Conservation (phyloP, 116 monocot species). For the Posidonia oceanica region DNA sequence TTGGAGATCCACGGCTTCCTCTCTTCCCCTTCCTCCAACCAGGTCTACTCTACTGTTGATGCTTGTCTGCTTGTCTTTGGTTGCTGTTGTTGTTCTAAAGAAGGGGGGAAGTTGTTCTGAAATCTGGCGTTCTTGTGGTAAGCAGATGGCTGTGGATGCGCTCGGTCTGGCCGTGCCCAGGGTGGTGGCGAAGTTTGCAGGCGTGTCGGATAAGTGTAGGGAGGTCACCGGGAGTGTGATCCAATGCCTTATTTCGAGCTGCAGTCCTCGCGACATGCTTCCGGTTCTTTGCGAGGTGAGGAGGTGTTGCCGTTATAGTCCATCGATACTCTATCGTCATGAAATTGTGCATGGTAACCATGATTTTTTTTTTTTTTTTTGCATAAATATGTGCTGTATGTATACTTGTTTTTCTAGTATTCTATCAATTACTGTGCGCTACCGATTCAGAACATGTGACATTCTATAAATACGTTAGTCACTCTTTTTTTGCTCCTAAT, state of each 20-base stretch:
- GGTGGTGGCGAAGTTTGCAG: slow-evolving; percentile 45
- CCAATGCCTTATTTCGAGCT: slow-evolving; percentile 30
- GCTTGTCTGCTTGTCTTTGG: not conserved
- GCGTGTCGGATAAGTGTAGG: slow-evolving; percentile 42
- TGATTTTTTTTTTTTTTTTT: too few species aligned
- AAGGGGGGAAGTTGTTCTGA: not conserved
- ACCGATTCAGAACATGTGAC: too few species aligned
- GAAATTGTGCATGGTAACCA: not conserved
- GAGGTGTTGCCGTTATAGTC: not conserved
- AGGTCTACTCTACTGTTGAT: slow-evolving; percentile 15
- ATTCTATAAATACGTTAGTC: too few species aligned
- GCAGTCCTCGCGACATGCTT: slow-evolving; percentile 75
- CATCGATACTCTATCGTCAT: not conserved
- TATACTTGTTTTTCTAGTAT: not conserved
- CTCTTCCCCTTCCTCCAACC: slow-evolving; percentile 28
- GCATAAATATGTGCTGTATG: not conserved
- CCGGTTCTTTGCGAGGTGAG: slow-evolving; percentile 69
- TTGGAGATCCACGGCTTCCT: slow-evolving; percentile 31
- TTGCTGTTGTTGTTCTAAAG: not conserved
- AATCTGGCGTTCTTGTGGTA: not conserved
- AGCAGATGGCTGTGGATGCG: slow-evolving; percentile 55
- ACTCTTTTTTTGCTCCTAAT: too few species aligned
- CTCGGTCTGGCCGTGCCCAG: slow-evolving; percentile 53
- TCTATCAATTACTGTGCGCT: too few species aligned
- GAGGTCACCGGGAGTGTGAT: slow-evolving; percentile 36